Conservation (phyloP, 805 yeast genomes). For the Metschnikowia chrysomelidarum region DNA sequence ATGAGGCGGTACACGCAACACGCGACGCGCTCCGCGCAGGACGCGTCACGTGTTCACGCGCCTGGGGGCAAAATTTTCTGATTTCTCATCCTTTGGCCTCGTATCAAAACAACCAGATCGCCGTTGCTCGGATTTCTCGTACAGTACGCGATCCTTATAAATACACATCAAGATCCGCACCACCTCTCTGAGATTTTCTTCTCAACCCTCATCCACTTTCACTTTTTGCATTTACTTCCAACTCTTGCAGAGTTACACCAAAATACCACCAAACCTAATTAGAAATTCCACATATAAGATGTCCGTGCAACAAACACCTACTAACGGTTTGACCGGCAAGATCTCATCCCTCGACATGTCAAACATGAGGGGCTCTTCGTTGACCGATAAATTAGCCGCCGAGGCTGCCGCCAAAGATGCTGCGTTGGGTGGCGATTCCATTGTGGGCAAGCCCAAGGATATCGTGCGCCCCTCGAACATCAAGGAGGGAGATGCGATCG, state of each 20-base stretch:
- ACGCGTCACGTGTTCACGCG: slow-evolving; percentile 6
- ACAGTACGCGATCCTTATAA: slow-evolving; percentile 11
- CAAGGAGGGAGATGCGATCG: slow-evolving; percentile 21
- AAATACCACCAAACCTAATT: not conserved
- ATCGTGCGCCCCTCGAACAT: slow-evolving; percentile 19
- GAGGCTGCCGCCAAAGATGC: slow-evolving; percentile 24
- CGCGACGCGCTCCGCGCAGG: not conserved
- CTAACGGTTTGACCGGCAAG: slow-evolving; percentile 46
- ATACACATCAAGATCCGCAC: slow-evolving; percentile 5
- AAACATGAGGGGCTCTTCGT: slow-evolving; percentile 30
- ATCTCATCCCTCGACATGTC: slow-evolving; percentile 41
- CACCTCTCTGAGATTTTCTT: not conserved
- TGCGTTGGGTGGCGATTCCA: slow-evolving; percentile 17
- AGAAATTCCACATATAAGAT: slow-evolving; percentile 6
- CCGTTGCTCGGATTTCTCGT: slow-evolving; percentile 15
- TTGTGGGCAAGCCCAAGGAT: slow-evolving; percentile 21
- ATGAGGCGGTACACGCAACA: slow-evolving; percentile 2
- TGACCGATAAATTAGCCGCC: slow-evolving; percentile 44
- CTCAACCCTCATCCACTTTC: not conserved
- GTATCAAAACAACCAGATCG: slow-evolving; percentile 11
- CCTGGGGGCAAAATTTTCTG: slow-evolving; percentile 6
- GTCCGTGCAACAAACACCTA: slow-evolving; percentile 44
- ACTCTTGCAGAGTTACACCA: not conserved
- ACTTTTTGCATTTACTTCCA: not conserved
- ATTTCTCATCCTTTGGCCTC: not conserved